These are phyloP conservation scores for Diplodia seriata DNA, from an alignment of 2,329 filamentous ascomycete genomes.

Conservation along the genomic window DNA sequence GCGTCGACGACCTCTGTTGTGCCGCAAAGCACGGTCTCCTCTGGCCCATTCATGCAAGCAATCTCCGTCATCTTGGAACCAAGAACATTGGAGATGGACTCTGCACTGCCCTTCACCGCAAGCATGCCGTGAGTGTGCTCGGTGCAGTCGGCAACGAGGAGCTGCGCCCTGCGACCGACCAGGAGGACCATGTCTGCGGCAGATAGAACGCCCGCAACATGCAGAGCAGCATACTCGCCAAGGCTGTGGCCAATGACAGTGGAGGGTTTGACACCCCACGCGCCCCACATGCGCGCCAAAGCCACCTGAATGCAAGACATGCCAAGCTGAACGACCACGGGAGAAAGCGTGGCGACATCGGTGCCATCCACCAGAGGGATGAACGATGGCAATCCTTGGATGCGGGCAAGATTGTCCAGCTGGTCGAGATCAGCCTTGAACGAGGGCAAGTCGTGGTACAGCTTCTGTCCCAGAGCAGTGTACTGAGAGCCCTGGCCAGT, in stretches of 20 bases:
- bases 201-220: slow-evolving; percentile 73
- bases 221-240: slow-evolving; percentile 76
- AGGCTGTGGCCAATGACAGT: slow-evolving; percentile 66
- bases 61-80: slow-evolving; percentile 60
- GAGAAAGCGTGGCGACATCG: slow-evolving; percentile 58
- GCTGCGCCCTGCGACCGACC: slow-evolving; percentile 70
- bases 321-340: slow-evolving; percentile 59
- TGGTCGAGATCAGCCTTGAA: slow-evolving; percentile 60
- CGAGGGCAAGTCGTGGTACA: slow-evolving; percentile 56
- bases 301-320: slow-evolving; percentile 62
- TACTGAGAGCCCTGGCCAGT: slow-evolving; percentile 62
- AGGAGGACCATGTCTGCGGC: slow-evolving; percentile 74
- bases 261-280: slow-evolving; percentile 61
- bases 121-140: slow-evolving; percentile 72
- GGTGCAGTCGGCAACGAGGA: slow-evolving; percentile 70
- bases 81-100: slow-evolving; percentile 61
- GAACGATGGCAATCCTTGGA: slow-evolving; percentile 58
- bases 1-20: slow-evolving; percentile 65
- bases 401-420: slow-evolving; percentile 55
- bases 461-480: slow-evolving; percentile 57
- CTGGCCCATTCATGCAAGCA: slow-evolving; percentile 78
- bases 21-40: slow-evolving; percentile 76
- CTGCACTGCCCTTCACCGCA: slow-evolving; percentile 60
- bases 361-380: slow-evolving; percentile 57
- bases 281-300: slow-evolving; percentile 60